Evolutionary conservation across 768 basidiomycete genomes (phyloP).

Genomic region (Neoboletus brunneissimus): DNA sequence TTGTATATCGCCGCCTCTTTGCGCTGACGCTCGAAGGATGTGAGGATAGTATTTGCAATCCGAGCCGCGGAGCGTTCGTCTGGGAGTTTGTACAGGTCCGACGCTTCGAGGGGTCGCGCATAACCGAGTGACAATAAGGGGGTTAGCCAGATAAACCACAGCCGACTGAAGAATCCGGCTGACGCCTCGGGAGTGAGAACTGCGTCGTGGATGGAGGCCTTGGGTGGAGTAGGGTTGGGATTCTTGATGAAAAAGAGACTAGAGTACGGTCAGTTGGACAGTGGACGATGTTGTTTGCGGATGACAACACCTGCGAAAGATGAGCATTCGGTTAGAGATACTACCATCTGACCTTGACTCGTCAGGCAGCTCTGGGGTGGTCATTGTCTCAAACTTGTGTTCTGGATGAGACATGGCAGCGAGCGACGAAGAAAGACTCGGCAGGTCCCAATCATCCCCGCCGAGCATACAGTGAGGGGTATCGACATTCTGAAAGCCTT

Average conservation of each 20-base stretch:
- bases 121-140: constrained; percentile 73
- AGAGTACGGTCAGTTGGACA: not conserved
- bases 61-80: constrained; percentile 54
- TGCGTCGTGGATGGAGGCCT: constrained; percentile 57
- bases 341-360: not conserved
- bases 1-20: constrained; percentile 69
- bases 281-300: not conserved
- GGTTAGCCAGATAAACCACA: constrained; percentile 77
- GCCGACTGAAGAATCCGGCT: constrained; percentile 54
- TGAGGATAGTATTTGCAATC: constrained; percentile 61
- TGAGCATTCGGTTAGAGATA: not conserved
- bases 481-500: too few relatives aligned
- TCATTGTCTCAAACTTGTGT: not conserved
- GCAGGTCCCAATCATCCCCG: too few relatives aligned
- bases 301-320: constrained; percentile 2
- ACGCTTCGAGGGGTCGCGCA: constrained; percentile 71
- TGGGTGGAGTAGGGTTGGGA: constrained; percentile 39
- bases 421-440: not conserved
- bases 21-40: constrained; percentile 59
- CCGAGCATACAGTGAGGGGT: too few relatives aligned
- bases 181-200: constrained; percentile 61
- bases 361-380: not conserved
- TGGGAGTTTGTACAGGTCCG: constrained; percentile 79
- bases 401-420: constrained; percentile 5
- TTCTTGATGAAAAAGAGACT: constrained; percentile 16